Evolutionary conservation across 768 basidiomycete genomes (phyloP).

Genomic region (Trametes cubensis): DNA sequence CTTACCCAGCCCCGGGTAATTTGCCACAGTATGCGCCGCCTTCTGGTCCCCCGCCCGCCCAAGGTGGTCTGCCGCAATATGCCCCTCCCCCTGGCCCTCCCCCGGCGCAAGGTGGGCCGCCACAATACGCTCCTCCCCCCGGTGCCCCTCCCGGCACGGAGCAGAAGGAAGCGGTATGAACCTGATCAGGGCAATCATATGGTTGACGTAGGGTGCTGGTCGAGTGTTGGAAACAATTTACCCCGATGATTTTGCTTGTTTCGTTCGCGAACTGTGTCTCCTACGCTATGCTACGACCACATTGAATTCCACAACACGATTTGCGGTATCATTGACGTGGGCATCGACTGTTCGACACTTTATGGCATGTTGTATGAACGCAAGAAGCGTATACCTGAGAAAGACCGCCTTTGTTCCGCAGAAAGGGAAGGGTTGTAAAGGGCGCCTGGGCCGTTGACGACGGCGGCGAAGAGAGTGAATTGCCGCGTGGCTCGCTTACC

Average conservation of each 20-base stretch:
- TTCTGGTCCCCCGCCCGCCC: constrained; percentile 8
- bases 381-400: constrained; percentile 2
- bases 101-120: constrained; percentile 3
- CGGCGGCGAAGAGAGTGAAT: constrained; percentile 13
- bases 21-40: constrained; percentile 16
- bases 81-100: constrained; percentile 19
- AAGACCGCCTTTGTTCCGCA: constrained; percentile 18
- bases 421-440: constrained; percentile 3
- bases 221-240: not conserved
- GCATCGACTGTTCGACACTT: not conserved
- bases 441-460: constrained; percentile 21
- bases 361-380: not conserved
- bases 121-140: constrained; percentile 13
- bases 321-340: not conserved
- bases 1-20: constrained; percentile 7
- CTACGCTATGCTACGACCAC: not conserved
- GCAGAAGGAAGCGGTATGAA: constrained; percentile 6
- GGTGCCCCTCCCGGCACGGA: constrained; percentile 10
- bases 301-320: not conserved
- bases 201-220: constrained; percentile 2
- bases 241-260: not conserved
- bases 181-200: constrained; percentile 1
- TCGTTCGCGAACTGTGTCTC: not conserved
- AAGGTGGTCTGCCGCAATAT: constrained; percentile 10
- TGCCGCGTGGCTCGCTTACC: constrained; percentile 23